Percentiles rank a stretch among this genome's conserved stretches.
phyloP scores from a whole-genome alignment of 208 protist species.

The Wallacemonas sp. region DNA sequence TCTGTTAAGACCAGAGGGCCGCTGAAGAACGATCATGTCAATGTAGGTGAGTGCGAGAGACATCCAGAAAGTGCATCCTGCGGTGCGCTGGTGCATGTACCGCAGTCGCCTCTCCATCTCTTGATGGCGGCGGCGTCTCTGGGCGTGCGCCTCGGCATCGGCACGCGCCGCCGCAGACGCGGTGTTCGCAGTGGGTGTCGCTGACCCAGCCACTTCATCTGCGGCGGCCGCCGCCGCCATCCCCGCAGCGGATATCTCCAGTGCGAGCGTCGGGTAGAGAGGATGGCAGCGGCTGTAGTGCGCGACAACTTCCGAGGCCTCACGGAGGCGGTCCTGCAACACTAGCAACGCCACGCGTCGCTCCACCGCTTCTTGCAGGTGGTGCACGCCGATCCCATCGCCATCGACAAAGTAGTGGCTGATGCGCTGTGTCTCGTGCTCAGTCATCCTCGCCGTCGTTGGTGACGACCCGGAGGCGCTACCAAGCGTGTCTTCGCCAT shows the following conservation, averaged over 20 bases:
- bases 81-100: conserved; percentile 12
- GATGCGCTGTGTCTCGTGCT: not conserved
- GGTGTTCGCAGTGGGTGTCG: not conserved
- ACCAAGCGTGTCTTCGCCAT: not conserved
- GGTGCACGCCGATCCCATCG: conserved; percentile 52
- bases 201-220: not conserved
- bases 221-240: conserved; percentile 9
- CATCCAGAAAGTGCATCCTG: conserved; percentile 61
- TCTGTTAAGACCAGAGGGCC: not conserved
- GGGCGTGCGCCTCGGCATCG: not conserved
- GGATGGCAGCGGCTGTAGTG: conserved; percentile 41
- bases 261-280: conserved; percentile 57
- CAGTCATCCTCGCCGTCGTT: not conserved
- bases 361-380: conserved; percentile 73
- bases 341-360: conserved; percentile 71
- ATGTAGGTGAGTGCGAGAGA: conserved; percentile 47
- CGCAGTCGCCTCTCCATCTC: conserved; percentile 4
- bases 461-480: too few species aligned
- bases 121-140: not conserved
- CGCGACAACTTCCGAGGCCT: conserved; percentile 56
- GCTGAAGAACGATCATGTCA: conserved; percentile 17
- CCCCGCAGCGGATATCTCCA: conserved; percentile 47
- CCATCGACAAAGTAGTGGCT: conserved; percentile 32
- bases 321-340: conserved; percentile 38
- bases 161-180: too few species aligned